Conservation (phyloP, 2,329 filamentous ascomycete genomes). For the Dothideomycetes sp. region DNA sequence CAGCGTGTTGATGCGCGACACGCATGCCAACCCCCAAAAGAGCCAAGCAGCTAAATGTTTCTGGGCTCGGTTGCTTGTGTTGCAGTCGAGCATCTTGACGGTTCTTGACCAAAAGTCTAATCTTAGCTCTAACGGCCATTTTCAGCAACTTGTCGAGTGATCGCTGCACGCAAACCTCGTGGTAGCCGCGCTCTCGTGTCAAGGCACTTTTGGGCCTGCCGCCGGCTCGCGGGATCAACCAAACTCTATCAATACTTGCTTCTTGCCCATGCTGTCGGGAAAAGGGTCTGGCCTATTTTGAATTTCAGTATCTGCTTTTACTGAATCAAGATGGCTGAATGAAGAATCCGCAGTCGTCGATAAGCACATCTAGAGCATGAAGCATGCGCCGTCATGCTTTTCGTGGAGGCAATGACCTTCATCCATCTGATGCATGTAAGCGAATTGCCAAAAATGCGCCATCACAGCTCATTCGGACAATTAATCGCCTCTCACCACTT, state of each 20-base stretch:
- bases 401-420: no score
- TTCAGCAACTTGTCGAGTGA: constrained; percentile 11
- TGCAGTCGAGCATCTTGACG: constrained; percentile 11
- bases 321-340: no score
- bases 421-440: no score
- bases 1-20: neutral
- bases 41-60: constrained; percentile 10
- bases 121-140: constrained; percentile 9
- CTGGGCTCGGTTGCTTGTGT: constrained; percentile 6
- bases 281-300: no score
- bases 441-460: no score
- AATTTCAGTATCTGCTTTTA: neutral
- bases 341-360: no score
- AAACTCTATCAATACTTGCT: neutral
- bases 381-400: no score
- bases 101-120: constrained; percentile 12
- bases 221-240: neutral
- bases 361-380: no score
- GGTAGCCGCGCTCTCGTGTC: neutral
- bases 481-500: no score
- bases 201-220: neutral
- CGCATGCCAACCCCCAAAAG: constrained; percentile 5
- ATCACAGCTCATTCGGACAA: no score
- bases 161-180: constrained; percentile 1
- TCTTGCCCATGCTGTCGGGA: neutral